These are phyloP conservation scores for Typha latifolia DNA, from an alignment of 176 grass and related monocot species.

Conservation along the genomic window DNA sequence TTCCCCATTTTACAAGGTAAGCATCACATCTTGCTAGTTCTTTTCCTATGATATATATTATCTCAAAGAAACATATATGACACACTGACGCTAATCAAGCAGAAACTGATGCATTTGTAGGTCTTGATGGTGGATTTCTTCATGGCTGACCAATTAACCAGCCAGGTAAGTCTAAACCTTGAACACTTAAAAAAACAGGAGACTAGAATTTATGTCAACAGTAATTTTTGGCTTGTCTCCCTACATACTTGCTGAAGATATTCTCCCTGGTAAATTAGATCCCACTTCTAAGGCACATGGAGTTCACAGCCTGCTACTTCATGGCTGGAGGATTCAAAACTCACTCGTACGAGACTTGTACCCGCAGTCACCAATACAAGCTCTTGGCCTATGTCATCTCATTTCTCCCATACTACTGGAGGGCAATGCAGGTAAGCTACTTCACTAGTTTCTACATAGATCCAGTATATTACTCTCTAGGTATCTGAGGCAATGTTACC, in stretches of 20 bases:
- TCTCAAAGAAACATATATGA: not conserved
- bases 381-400: constrained; percentile 69
- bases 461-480: not conserved
- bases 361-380: constrained; percentile 52
- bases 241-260: not conserved
- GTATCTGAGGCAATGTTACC: not conserved
- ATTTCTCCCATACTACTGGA: constrained; percentile 94
- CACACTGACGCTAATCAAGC: constrained; percentile 2
- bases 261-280: constrained; percentile 30
- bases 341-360: constrained; percentile 51
- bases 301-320: constrained; percentile 81
- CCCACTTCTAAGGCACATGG: constrained; percentile 71
- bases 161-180: constrained; percentile 47
- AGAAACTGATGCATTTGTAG: constrained; percentile 24
- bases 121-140: constrained; percentile 98
- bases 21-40: too few relatives aligned
- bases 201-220: not conserved
- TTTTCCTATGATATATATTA: too few relatives aligned
- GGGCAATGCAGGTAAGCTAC: constrained; percentile 81
- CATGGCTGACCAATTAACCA: constrained; percentile 97
- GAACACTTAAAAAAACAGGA: not conserved
- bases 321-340: constrained; percentile 58
- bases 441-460: too few relatives aligned
- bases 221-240: too few relatives aligned
- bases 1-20: constrained; percentile 84